These are phyloP conservation scores for Diplodia seriata DNA, from an alignment of 2,329 filamentous ascomycete species.

Conservation along the genomic window DNA sequence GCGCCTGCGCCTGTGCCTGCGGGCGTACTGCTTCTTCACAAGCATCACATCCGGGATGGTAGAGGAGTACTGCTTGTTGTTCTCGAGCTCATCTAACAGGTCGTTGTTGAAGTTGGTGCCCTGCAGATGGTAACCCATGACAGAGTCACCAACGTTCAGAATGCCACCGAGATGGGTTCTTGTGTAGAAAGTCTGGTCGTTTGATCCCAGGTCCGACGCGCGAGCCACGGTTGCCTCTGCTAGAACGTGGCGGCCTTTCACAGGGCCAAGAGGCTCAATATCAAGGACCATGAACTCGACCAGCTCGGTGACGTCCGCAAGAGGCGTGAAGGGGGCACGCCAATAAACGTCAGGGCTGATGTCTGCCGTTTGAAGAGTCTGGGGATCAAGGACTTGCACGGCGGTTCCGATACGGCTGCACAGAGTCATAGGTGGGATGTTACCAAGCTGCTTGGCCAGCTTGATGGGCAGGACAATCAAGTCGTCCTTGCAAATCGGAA, in stretches of 20 bases:
- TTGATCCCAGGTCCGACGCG: slow-evolving; percentile 83
- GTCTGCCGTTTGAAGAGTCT: slow-evolving; percentile 89
- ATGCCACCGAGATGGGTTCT: slow-evolving; percentile 88
- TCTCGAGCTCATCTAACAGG: slow-evolving; percentile 82
- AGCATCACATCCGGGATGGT: slow-evolving; percentile 90
- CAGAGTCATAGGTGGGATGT: slow-evolving; percentile 84
- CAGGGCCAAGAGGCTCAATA: slow-evolving; percentile 78
- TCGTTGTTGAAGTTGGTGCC: slow-evolving; percentile 93
- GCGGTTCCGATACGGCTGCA: slow-evolving; percentile 90
- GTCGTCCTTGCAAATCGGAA: slow-evolving; percentile 97
- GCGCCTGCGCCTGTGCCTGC: slow-evolving; percentile 77
- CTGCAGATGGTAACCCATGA: slow-evolving; percentile 89
- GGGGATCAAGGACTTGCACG: slow-evolving; percentile 87
- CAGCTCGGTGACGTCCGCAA: slow-evolving; percentile 84
- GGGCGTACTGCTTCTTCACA: slow-evolving; percentile 95
- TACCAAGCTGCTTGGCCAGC: slow-evolving; percentile 84
- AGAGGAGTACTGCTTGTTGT: slow-evolving; percentile 75
- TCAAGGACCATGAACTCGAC: slow-evolving; percentile 96
- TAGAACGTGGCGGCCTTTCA: slow-evolving; percentile 81
- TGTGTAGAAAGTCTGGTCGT: slow-evolving; percentile 87
- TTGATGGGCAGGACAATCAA: slow-evolving; percentile 91
- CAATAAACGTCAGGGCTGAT: slow-evolving; percentile 85
- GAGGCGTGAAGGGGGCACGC: slow-evolving; percentile 82
- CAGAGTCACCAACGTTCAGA: slow-evolving; percentile 87
- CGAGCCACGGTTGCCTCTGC: slow-evolving; percentile 88